Base-by-base conservation (phyloP, 2,329 filamentous ascomycete genomes). In the Coniochaeta pulveracea region DNA sequence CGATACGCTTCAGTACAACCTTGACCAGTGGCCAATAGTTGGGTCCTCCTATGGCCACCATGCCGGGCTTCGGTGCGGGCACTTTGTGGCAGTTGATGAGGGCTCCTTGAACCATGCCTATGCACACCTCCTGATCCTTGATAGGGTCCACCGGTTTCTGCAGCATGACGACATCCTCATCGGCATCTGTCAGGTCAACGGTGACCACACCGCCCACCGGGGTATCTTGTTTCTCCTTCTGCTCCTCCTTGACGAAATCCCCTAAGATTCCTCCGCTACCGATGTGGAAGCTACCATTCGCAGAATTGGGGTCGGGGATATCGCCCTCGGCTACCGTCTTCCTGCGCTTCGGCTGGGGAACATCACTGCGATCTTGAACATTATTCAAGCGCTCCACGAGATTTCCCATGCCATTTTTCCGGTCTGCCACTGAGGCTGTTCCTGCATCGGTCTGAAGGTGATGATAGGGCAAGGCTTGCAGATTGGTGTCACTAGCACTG, bases 331-430 rank as follows among this genome's bases (percentile, higher is more conserved):
- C 53, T 47, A 75, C 85, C 7, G 70, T 54, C 49, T 76, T 86
- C 34, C 75, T 58, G 33, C 76, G 76, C 57, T 89, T 89, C 18
- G 66, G 60, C 14, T 81, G 73, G 3, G 68, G 64, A 19, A 63
- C 48, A 52, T 64, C 40, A 48, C 61, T 45, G 17, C 86, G 80
- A 33, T 79, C 69, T 43, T 83, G 70, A 10, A 93, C 72, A 43
- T 80, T 77, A 51, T 88, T 84, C 50, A 86, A 65, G 19, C 75
- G 71, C 53, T 93, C 84, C 28, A 93, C 73, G 59, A 86, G 73
- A 35, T 59, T 58, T 8, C 68, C 64, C 43, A 74, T 66, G 17
- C 72, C 70, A 33, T 49, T 54, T 16, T 44, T 33, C 21, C n/a
- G 19, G 8, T 3, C 21, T 7, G 22, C 19, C 18, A n/a, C 16